A percentile compares a stretch with the other conserved stretches of the same genome.
phyloP scores from a whole-genome alignment of 2,329 filamentous ascomycete genomes.

The Xenoacremonium recifei region DNA sequence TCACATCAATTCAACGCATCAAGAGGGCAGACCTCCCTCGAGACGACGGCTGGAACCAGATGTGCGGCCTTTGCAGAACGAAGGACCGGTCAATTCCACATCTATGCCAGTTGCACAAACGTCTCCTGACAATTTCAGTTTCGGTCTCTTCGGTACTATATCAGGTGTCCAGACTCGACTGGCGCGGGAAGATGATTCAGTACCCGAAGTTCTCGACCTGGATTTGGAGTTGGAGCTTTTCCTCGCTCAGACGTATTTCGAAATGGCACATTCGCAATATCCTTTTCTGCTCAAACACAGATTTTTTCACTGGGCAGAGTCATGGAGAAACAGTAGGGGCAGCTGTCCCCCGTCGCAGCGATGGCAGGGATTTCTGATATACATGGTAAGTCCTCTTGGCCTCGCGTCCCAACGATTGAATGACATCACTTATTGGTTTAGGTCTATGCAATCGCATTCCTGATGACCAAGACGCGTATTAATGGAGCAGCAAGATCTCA shows the following conservation, averaged over 20 bases:
- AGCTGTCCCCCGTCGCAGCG: not conserved
- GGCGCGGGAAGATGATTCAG: not conserved
- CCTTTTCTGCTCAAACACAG: constrained; percentile 5
- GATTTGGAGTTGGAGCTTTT: constrained; percentile 3
- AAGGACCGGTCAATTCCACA: too few species aligned
- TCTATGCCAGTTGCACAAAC: too few species aligned
- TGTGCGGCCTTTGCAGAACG: too few species aligned
- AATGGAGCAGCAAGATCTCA: constrained; percentile 4
- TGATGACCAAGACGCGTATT: constrained; percentile 5
- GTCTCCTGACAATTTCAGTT: too few species aligned
- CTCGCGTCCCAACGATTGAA: too few species aligned
- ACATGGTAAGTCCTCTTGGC: constrained; percentile 2
- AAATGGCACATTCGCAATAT: constrained; percentile 9
- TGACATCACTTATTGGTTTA: too few species aligned
- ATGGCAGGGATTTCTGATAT: constrained; percentile 4
- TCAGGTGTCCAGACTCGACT: too few species aligned
- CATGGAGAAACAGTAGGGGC: not conserved
- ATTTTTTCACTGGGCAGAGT: not conserved
- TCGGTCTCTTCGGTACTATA: too few species aligned
- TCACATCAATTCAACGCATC: too few species aligned
- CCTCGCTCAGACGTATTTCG: constrained; percentile 7
- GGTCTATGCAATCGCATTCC: constrained; percentile 8
- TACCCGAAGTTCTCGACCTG: not conserved
- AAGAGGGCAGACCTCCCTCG: too few species aligned
- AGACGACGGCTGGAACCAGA: too few species aligned